phyloP scores from a whole-genome alignment of 1,284 basidiomycete species.

The Ceratobasidium sp. region DNA sequence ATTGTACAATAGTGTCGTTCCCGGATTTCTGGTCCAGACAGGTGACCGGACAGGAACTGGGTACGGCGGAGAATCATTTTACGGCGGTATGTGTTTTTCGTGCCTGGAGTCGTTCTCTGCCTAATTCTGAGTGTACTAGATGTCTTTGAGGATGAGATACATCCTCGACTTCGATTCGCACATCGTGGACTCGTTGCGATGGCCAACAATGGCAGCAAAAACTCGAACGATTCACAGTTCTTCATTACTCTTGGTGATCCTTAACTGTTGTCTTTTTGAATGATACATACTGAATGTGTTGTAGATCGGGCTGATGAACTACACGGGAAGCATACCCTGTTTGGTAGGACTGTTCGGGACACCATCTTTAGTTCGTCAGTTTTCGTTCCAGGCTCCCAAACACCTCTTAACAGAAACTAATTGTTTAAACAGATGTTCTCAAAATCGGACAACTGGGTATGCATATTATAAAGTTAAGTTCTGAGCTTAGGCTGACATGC shows the following conservation, averaged over 20 bases:
- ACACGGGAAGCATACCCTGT: conserved; percentile 87
- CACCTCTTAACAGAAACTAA: background rate
- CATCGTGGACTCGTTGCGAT: conserved; percentile 92
- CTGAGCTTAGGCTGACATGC: conserved; percentile 40
- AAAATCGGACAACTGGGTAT: conserved; percentile 87
- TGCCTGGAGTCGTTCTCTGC: background rate
- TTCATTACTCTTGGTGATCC: conserved; percentile 90
- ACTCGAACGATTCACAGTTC: conserved; percentile 89
- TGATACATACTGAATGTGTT: too few species aligned
- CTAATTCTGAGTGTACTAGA: conserved; percentile 56
- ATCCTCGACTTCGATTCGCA: conserved; percentile 82
- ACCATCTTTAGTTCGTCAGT: conserved; percentile 81
- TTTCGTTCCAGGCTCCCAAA: background rate
- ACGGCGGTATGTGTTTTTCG: conserved; percentile 67
- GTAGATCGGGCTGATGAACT: conserved; percentile 86
- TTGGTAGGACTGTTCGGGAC: conserved; percentile 80
- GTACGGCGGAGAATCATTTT: conserved; percentile 89
- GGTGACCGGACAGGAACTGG: conserved; percentile 96
- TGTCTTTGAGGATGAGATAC: conserved; percentile 92
- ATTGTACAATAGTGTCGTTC: conserved; percentile 67
- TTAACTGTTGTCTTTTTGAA: too few species aligned
- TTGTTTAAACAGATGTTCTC: conserved; percentile 68
- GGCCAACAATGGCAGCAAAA: conserved; percentile 87
- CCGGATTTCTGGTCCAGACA: conserved; percentile 90
- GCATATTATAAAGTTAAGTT: conserved; percentile 44